phyloP scores from a whole-genome alignment of 2,329 filamentous ascomycete genomes.

The Aspergillus sp. region DNA sequence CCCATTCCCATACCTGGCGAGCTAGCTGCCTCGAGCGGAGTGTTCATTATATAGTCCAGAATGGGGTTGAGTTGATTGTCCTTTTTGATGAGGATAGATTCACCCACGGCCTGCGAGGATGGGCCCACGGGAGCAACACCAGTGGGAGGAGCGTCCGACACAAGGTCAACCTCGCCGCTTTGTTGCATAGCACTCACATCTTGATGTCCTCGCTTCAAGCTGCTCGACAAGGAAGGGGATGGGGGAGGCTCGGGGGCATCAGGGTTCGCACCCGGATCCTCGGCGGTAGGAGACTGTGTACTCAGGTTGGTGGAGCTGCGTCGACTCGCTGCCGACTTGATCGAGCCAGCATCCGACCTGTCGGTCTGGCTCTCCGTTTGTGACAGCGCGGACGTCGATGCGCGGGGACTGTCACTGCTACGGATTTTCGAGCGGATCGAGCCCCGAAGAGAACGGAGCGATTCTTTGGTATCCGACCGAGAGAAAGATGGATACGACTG shows the following conservation, averaged over 20 bases:
- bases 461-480: conserved; percentile 91
- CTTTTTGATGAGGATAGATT: conserved; percentile 86
- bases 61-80: conserved; percentile 71
- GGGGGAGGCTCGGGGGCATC: conserved; percentile 67
- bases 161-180: conserved; percentile 87
- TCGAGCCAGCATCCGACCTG: conserved; percentile 72
- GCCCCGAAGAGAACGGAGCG: conserved; percentile 79
- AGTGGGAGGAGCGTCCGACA: conserved; percentile 83
- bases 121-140: conserved; percentile 59
- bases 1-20: conserved; percentile 75
- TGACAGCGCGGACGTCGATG: conserved; percentile 66
- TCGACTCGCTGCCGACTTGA: conserved; percentile 67
- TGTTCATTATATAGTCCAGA: conserved; percentile 52
- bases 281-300: conserved; percentile 40
- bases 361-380: conserved; percentile 61
- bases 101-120: conserved; percentile 69
- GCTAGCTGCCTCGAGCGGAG: conserved; percentile 44
- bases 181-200: conserved; percentile 79
- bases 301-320: conserved; percentile 33
- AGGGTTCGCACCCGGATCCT: conserved; percentile 50
- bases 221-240: conserved; percentile 80
- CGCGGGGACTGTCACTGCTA: conserved; percentile 74
- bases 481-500: conserved; percentile 90
- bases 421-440: conserved; percentile 81
- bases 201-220: conserved; percentile 71